Evolutionary conservation across 768 basidiomycete species (phyloP), one percentile per base, ranked within the genome.

Genomic region (Leccinum ochraceum): DNA sequence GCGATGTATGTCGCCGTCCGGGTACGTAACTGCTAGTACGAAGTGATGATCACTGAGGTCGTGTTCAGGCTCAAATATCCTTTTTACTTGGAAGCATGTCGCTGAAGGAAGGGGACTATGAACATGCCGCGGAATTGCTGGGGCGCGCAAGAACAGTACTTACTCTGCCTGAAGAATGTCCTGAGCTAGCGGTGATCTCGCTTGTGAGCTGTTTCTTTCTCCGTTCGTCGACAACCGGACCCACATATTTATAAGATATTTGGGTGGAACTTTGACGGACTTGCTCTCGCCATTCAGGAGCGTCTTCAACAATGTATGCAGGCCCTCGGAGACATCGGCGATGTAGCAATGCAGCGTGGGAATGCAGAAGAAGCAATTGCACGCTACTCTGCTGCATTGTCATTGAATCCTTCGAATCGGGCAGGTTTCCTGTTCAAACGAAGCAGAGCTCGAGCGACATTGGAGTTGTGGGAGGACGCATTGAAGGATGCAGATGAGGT

Each of bases 261-360:
- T 30, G 66, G 58, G 0, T 66, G 66, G 66, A n/a, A 57, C n/a
- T 60, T 67, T 51, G 62, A 66, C 1, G n/a, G 39, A 14, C 62
- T 60, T 11, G 10, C 24, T 3, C 2, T n/a, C 8, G 48, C 39
- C 1, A 49, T 60, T 24, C 44, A 52, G 9, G 3, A 34, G 6
- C 51, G 20, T 2, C 42, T 63, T 46, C 32, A 13, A 44, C 22
- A 32, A 6, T 53, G 57, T 22, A 5, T 49, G 5, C 26, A 8
- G 22, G 8, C 14, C 1, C 14, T 59, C 3, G 57, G 59, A 55
- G 13, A 4, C 4, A 4, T 11, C 1, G 65, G 54, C 5, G 58
- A 66, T 54, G 26, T 6, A 3, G 65, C 58, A 7, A 0, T 56
- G 8, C 10, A n/a, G 16, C 37, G 55, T 16, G 14, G 42, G 4